Percentiles rank a stretch among this genome's conserved stretches.
Evolutionary conservation across 2,329 filamentous ascomycete genomes (phyloP).

Genomic region (Penicillium sp.): DNA sequence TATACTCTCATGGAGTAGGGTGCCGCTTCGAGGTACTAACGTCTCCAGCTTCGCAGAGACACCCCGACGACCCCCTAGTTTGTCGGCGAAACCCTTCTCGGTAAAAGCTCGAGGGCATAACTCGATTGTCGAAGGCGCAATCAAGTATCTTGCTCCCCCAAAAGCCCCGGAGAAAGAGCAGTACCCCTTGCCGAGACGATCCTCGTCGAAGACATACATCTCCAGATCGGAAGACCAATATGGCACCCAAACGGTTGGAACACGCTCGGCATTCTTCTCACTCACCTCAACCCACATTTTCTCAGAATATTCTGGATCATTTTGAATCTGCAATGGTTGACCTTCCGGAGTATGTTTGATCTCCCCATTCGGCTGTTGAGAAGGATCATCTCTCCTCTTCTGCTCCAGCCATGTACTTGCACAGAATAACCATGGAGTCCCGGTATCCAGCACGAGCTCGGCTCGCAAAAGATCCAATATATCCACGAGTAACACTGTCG

Average conservation of each 20-base stretch:
- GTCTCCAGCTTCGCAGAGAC: background rate
- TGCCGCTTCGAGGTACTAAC: conserved; percentile 1
- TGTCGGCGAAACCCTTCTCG: background rate
- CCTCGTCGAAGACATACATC: background rate
- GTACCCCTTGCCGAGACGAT: background rate
- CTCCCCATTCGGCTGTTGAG: background rate
- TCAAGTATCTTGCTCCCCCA: background rate
- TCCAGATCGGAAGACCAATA: conserved; percentile 1
- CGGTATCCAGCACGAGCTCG: background rate
- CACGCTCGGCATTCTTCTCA: too few relatives aligned
- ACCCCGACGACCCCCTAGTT: background rate
- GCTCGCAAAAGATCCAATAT: background rate
- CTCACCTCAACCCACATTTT: background rate
- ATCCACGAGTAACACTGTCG: background rate
- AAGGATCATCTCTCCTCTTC: background rate
- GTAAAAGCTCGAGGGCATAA: background rate
- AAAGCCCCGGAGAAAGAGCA: background rate
- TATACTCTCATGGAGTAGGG: background rate
- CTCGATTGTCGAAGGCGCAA: background rate
- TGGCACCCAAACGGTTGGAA: background rate
- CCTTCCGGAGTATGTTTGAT: background rate
- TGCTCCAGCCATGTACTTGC: background rate
- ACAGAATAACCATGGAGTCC: background rate
- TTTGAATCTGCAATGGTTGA: background rate
- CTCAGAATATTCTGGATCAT: background rate